phyloP scores from a whole-genome alignment of 176 grass and related monocot species.

The Oryza rufipogon region DNA sequence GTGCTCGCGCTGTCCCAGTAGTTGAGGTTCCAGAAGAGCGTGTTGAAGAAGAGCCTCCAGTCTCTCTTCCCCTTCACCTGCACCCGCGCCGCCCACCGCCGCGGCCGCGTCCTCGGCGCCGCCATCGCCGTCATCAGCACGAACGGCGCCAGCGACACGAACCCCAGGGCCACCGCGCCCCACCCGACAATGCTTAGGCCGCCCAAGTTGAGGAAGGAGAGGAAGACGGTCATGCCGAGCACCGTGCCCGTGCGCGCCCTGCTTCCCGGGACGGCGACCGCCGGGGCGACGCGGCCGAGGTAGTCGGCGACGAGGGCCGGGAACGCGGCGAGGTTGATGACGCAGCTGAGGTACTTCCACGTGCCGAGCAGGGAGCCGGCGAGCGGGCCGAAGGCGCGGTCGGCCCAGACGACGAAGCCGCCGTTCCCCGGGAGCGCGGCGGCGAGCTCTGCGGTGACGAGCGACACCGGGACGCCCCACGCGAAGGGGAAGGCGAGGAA shows the following conservation, averaged over 20 bases:
- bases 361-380: slow-evolving; percentile 68
- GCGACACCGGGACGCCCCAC: slow-evolving; percentile 76
- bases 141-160: slow-evolving; percentile 69
- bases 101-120: slow-evolving; percentile 57
- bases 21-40: slow-evolving; percentile 90
- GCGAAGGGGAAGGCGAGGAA: slow-evolving; percentile 75
- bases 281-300: slow-evolving; percentile 49
- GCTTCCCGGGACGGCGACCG: slow-evolving; percentile 18
- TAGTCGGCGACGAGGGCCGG: slow-evolving; percentile 73
- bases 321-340: slow-evolving; percentile 68
- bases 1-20: slow-evolving; percentile 91
- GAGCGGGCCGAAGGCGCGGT: slow-evolving; percentile 70
- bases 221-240: slow-evolving; percentile 48
- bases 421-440: slow-evolving; percentile 79
- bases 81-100: slow-evolving; percentile 43
- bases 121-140: slow-evolving; percentile 50
- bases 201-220: slow-evolving; percentile 62
- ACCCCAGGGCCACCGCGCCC: slow-evolving; percentile 57
- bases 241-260: slow-evolving; percentile 53
- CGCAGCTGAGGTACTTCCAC: slow-evolving; percentile 70
- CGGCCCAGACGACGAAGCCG: slow-evolving; percentile 73
- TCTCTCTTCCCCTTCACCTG: slow-evolving; percentile 28
- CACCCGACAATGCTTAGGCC: slow-evolving; percentile 66
- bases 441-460: slow-evolving; percentile 75
- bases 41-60: slow-evolving; percentile 86